Base-by-base conservation (phyloP, 2,329 filamentous ascomycete genomes). In the Immersiporthe knoxdaviesiana region DNA sequence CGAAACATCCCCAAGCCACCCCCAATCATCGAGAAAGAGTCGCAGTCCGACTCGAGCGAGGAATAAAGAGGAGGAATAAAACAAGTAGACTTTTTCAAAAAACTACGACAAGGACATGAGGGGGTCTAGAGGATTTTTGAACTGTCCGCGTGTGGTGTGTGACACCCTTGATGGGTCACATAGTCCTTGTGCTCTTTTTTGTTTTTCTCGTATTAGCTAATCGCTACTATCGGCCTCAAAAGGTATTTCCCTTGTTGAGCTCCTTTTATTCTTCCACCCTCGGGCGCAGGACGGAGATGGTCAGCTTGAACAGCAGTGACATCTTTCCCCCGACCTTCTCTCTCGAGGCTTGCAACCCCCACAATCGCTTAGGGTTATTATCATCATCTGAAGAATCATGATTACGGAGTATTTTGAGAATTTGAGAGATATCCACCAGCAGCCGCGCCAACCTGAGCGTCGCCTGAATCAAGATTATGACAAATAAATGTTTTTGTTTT, bases 1-100 rank as follows among this genome's bases (percentile, higher is more conserved):
- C 72, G 74, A 65, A 78, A 78, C 18, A 72, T 79, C 8, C 68
- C 71, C 11, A 79, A 77, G 69, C 79, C 79, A 0, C 75, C 77
- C 0, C 75, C 78, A 0, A 75, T 79, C 21, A 79, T 77, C 44
- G 70, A 72, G 66, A 70, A 69, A 54, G 69, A 68, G 16, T 39
- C 39, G 6, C 59, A 21, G 61, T 59, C 47, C 12, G 67, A 62
- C n/a, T 44, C 37, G 18, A 27, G 52, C 7, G 39, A 37, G 10
- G 67, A 63, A 21, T 68, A 54, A 50, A 39, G 10, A 37, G 39
- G n/a, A 35, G 5, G 56, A 32, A 27, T 35, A 35, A 35, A 35
- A 35, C 35, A 24, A 18, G 27, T 14, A 47, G 44, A 21, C 7
- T 11, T 0, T 35, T 35, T 8, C 8, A 8, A 4, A n/a, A 2